These are phyloP conservation scores for Prunus kanzakura DNA, from an alignment of 306 rosid species.

Conservation along the genomic window DNA sequence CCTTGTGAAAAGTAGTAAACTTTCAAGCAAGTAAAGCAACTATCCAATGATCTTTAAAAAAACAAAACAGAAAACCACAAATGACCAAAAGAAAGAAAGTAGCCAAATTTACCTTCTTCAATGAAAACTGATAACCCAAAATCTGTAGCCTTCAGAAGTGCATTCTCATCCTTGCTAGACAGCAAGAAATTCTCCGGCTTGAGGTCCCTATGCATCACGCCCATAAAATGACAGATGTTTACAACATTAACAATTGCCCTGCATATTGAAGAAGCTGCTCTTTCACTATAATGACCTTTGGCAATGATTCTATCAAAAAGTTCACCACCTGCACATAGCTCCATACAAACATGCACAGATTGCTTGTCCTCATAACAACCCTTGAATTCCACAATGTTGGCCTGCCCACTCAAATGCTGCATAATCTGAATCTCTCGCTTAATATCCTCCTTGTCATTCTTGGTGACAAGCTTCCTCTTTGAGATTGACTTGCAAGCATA, in stretches of 20 bases:
- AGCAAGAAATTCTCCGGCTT: constrained; percentile 94
- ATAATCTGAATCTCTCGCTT: constrained; percentile 86
- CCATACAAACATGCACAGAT: constrained; percentile 82
- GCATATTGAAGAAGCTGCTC: constrained; percentile 80
- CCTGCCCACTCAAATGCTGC: constrained; percentile 93
- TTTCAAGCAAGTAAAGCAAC: neutral
- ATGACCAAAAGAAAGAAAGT: constrained; percentile 1
- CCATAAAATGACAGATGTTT: constrained; percentile 84
- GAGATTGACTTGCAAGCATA: constrained; percentile 90
- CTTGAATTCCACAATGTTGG: constrained; percentile 86
- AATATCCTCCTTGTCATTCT: constrained; percentile 67
- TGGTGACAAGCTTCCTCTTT: constrained; percentile 69
- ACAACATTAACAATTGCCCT: constrained; percentile 83
- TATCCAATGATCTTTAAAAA: neutral
- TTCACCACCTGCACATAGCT: constrained; percentile 90
- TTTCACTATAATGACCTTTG: constrained; percentile 75
- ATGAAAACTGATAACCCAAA: constrained; percentile 89
- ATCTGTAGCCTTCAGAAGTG: constrained; percentile 79
- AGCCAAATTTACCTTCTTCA: constrained; percentile 61
- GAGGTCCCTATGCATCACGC: constrained; percentile 90
- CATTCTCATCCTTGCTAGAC: constrained; percentile 65
- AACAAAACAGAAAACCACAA: neutral
- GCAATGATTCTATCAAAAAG: constrained; percentile 87
- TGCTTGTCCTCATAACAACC: constrained; percentile 80
- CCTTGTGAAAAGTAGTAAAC: neutral